These are phyloP conservation scores for Kuraishia borneana DNA, from an alignment of 805 yeast species.

Conservation along the genomic window DNA sequence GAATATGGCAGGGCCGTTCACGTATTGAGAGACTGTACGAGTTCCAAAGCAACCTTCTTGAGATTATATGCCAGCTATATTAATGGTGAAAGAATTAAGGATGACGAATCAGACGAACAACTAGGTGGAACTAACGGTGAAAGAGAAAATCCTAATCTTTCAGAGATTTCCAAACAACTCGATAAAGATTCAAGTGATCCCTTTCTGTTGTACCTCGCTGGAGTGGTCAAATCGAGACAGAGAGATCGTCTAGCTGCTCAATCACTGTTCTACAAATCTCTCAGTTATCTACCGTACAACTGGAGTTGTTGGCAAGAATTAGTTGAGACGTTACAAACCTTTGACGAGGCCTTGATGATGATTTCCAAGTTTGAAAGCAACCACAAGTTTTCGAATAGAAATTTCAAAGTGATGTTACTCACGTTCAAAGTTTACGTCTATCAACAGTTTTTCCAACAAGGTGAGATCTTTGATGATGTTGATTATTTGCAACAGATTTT, in stretches of 20 bases:
- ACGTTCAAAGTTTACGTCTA: conserved; percentile 57
- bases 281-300: conserved; percentile 66
- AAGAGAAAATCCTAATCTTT: conserved; percentile 16
- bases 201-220: conserved; percentile 61
- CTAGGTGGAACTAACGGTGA: conserved; percentile 29
- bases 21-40: conserved; percentile 37
- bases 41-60: conserved; percentile 47
- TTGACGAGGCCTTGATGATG: conserved; percentile 45
- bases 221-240: conserved; percentile 53
- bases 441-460: conserved; percentile 74
- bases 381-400: conserved; percentile 16
- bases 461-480: conserved; percentile 38
- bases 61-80: conserved; percentile 59
- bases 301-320: conserved; percentile 94
- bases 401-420: conserved; percentile 18
- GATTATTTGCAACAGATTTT: conserved; percentile 39
- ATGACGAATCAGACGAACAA: conserved; percentile 64
- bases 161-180: conserved; percentile 29
- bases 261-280: conserved; percentile 44
- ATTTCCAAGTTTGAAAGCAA: conserved; percentile 25
- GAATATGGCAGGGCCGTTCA: conserved; percentile 76
- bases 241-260: conserved; percentile 54
- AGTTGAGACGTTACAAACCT: conserved; percentile 42
- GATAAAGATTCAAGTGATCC: conserved; percentile 31
- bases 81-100: conserved; percentile 65